Evolutionary conservation across 345 rosid genomes (phyloP), one percentile per base, ranked within the genome.

Genomic region (Acer negundo): DNA sequence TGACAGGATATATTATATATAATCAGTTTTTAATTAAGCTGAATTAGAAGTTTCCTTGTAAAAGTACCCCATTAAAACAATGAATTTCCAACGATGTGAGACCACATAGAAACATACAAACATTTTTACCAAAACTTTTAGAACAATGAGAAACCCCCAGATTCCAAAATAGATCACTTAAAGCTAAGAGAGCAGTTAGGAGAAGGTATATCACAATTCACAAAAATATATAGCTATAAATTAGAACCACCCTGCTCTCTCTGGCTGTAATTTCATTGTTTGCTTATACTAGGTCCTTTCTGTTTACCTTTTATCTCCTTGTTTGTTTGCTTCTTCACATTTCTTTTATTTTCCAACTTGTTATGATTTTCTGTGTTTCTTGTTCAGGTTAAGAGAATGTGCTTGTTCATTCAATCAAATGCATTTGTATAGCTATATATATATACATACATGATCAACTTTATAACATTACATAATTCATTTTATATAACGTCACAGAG

Each of bases 121-220:
- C 72, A 73, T 73, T 79, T 58, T 26, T 71, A 40, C 75, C 72
- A 67, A 63, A 76, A 47, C 10, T 62, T 76, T 74, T 28, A 12
- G 24, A 63, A 51, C 62, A 75, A 67, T 19, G 42, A 77, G 64
- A 69, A 38, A 35, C 38, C 51, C 16, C 24, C 31, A 70, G 88
- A 83, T 81, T 82, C 85, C 82, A 20, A 22, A 24, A 22, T 64
- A 12, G 40, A 24, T 55, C 84, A 72, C 81, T 75, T 70, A 67
- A 80, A 78, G 79, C 82, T 82, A 78, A 80, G 82, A 74, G 76
- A 78, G 84, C 82, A 75, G 89, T 80, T 86, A 70, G 47, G 70
- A 59, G 68, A 67, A 11, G 24, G 66, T 28, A 61, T 64, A 61
- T 64, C 56, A 70, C 15, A 12, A 4, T 35, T 35, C 38, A 35